Percentiles rank a stretch among this genome's conserved stretches.
phyloP scores from a whole-genome alignment of 2,329 filamentous ascomycete genomes.

The Botrytis cinerea region DNA sequence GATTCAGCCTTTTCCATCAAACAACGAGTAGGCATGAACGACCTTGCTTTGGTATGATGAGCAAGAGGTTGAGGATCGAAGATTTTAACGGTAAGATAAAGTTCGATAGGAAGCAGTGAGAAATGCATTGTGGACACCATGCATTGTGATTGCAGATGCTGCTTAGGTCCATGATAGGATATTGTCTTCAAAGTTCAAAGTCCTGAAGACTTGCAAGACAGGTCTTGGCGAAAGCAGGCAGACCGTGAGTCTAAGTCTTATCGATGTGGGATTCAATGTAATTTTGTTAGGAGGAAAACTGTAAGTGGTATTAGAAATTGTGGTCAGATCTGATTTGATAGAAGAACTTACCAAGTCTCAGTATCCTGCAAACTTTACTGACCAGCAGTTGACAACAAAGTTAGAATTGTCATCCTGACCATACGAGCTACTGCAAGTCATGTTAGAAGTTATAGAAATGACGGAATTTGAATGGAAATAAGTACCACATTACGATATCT shows the following conservation, averaged over 20 bases:
- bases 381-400: neutral
- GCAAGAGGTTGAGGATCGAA: neutral
- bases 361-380: neutral
- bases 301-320: neutral
- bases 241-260: neutral
- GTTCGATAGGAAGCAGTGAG: neutral
- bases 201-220: neutral
- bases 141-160: neutral
- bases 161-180: neutral
- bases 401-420: too few relatives aligned
- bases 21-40: too few relatives aligned
- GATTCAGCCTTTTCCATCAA: neutral
- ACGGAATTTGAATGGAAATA: neutral
- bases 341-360: neutral
- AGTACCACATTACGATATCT: neutral
- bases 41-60: too few relatives aligned
- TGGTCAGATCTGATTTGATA: neutral
- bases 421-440: neutral
- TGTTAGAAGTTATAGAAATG: neutral
- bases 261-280: neutral
- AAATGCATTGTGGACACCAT: neutral
- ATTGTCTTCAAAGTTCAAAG: neutral
- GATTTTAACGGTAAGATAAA: neutral
- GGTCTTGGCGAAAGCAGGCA: neutral
- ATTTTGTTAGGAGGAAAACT: neutral